Evolutionary conservation across 1,139 yeast genomes (phyloP), one percentile per base, ranked within the genome.

Genomic region (Candida frijolesensis): DNA sequence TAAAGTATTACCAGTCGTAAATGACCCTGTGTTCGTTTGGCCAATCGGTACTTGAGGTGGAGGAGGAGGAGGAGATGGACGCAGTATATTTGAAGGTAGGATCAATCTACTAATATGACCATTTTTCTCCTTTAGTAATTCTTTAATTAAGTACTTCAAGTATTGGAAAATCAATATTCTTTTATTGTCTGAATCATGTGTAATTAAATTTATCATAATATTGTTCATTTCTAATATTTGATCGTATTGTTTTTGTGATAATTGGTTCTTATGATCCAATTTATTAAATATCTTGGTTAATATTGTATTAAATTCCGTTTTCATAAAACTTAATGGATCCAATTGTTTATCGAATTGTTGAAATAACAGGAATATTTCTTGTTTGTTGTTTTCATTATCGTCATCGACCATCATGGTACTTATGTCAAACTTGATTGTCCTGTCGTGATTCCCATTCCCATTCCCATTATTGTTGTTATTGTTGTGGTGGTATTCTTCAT

Each of bases 101-200:
- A 74, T 68, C 51, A 70, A 60, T 47, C 53, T 64, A 72, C 16
- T 74, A 53, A 33, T 61, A 53, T 14, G 47, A 15, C 51, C 55
- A 12, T 54, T 63, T 15, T 45, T 39, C 9, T 55, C 62, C 18
- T 54, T 51, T 10, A 57, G 41, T 1, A 77, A 52, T 48, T 77
- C 82, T 55, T 74, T 74, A 44, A 76, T 56, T 9, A 76, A 58
- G 48, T 74, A 74, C 55, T 76, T 74, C 51, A 76, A 59, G 51
- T 70, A 74, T 53, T 74, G 80, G 48, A 74, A 74, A 5, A 71
- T 55, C 12, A 77, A 52, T 1, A 75, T 58, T 54, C 70, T 71
- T 44, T 60, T 59, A 9, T 51, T 58, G n/a, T 57, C 61, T 6
- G 51, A 49, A 5, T 61, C 57, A 18, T 54, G 55, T 19, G 61